These are phyloP conservation scores for Xanthoconium separans DNA, from an alignment of 1,284 basidiomycete species.

Conservation along the genomic window DNA sequence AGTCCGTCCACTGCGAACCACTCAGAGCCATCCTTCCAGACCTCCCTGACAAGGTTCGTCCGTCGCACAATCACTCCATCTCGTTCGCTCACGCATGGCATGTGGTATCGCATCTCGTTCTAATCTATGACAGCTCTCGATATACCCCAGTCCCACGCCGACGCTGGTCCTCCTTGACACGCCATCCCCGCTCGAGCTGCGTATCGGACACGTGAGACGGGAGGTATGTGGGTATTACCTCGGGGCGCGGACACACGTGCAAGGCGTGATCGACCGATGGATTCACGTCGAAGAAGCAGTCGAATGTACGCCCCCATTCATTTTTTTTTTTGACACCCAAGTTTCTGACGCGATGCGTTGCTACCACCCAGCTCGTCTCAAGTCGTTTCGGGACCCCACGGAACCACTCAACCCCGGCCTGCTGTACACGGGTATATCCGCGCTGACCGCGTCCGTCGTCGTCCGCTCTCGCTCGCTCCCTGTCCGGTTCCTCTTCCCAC, in stretches of 20 bases:
- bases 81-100: background rate
- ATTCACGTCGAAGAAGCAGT: conserved; percentile 79
- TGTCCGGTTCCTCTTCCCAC: conserved; percentile 69
- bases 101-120: too few relatives aligned
- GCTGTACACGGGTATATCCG: conserved; percentile 85
- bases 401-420: conserved; percentile 85
- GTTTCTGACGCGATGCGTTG: too few relatives aligned
- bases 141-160: conserved; percentile 65
- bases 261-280: conserved; percentile 73
- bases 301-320: conserved; percentile 62
- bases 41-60: conserved; percentile 27
- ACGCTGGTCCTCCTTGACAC: conserved; percentile 70
- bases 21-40: conserved; percentile 10
- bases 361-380: too few relatives aligned
- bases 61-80: background rate
- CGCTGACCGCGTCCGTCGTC: conserved; percentile 84
- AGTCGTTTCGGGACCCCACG: conserved; percentile 73
- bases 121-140: conserved; percentile 62
- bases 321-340: background rate
- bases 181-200: conserved; percentile 68
- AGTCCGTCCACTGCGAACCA: background rate
- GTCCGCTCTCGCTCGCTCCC: conserved; percentile 73
- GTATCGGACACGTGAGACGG: conserved; percentile 67
- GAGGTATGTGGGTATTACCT: conserved; percentile 52
- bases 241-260: conserved; percentile 62